Conservation (phyloP, 305 asterid species). For the Fraxinus baroniana region DNA sequence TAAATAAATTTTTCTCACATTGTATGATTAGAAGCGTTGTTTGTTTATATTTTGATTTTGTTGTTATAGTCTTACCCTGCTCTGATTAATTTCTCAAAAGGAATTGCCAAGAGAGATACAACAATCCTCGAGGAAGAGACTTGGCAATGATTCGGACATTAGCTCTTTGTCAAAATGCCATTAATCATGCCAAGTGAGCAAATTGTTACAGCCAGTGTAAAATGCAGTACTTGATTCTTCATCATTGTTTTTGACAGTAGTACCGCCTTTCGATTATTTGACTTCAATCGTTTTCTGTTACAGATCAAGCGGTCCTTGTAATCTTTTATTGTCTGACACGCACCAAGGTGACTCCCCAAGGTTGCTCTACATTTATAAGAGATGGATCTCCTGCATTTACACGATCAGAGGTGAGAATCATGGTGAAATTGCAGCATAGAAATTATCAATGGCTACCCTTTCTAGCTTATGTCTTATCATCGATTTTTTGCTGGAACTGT, state of each 20-base stretch:
- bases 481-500: background rate
- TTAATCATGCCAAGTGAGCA: constrained; percentile 68
- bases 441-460: background rate
- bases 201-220: background rate
- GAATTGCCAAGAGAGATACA: constrained; percentile 68
- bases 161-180: constrained; percentile 67
- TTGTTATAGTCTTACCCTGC: too few relatives aligned
- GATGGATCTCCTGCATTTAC: constrained; percentile 84
- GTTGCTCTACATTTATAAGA: constrained; percentile 76
- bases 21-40: background rate
- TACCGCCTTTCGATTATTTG: background rate
- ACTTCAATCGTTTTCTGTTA: background rate
- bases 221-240: background rate
- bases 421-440: constrained; percentile 5
- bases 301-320: constrained; percentile 57
- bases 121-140: constrained; percentile 77
- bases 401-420: constrained; percentile 48
- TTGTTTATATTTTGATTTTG: background rate
- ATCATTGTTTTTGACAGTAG: constrained; percentile 2
- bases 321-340: constrained; percentile 70
- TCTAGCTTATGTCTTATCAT: background rate
- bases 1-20: background rate
- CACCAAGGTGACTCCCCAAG: constrained; percentile 76
- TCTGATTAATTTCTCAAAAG: constrained; percentile 32
- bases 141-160: constrained; percentile 76